Evolutionary conservation across 2,329 filamentous ascomycete species (phyloP).

Genomic region (Fusarium chlamydosporum): DNA sequence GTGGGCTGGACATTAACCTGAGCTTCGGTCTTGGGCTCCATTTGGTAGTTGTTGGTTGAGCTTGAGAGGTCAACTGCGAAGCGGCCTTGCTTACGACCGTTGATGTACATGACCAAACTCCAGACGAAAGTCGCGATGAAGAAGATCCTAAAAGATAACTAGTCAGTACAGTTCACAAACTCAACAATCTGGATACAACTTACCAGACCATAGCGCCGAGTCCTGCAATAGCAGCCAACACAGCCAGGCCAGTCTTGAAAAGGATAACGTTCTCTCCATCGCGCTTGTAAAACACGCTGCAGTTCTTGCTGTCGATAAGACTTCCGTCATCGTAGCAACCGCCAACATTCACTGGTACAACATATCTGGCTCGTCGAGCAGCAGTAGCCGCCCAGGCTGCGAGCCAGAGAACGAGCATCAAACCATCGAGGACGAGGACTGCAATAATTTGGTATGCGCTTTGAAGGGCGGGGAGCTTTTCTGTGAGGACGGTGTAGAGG

Average conservation of each 20-base stretch:
- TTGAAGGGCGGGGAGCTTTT: conserved; percentile 56
- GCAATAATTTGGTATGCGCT: conserved; percentile 61
- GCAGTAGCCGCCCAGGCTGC: conserved; percentile 60
- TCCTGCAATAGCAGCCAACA: conserved; percentile 60
- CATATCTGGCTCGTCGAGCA: conserved; percentile 57
- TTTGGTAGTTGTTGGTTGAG: conserved; percentile 50
- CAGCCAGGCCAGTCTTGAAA: conserved; percentile 53
- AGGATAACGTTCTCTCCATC: conserved; percentile 52
- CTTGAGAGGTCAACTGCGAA: conserved; percentile 48
- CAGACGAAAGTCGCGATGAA: conserved; percentile 58
- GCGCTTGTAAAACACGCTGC: conserved; percentile 50
- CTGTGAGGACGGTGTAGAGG: conserved; percentile 59
- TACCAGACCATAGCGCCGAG: conserved; percentile 62
- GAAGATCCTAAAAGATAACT: conserved; percentile 52
- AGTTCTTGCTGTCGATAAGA: conserved; percentile 57
- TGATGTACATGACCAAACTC: conserved; percentile 55
- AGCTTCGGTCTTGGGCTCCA: conserved; percentile 54
- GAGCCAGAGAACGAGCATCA: conserved; percentile 65
- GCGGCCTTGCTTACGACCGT: conserved; percentile 57
- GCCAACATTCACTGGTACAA: conserved; percentile 50
- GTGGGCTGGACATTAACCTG: conserved; percentile 45
- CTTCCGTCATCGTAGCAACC: conserved; percentile 58
- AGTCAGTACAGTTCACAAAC: background rate
- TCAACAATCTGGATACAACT: conserved; percentile 22
- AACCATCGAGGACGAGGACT: conserved; percentile 59